Evolutionary conservation across 306 rosid species (phyloP), one percentile per base, ranked within the genome.

Genomic region (Cicer arietinum): DNA sequence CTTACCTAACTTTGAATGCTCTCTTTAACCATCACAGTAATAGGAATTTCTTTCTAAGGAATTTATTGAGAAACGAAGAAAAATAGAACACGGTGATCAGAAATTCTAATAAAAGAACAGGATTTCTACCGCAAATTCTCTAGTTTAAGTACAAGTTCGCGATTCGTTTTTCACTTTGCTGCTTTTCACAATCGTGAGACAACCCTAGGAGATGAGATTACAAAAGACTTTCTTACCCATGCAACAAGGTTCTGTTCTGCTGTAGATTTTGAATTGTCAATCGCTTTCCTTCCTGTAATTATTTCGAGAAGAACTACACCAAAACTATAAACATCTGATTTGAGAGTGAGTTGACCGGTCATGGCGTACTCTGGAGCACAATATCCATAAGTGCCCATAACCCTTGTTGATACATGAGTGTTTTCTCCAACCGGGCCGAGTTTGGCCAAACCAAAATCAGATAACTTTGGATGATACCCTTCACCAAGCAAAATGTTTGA

Each of bases 331-430:
- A 94, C 95, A 85, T 94, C 98, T 44, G 98, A 94, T 76, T 91
- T 94, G 50, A 88, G 85, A 52, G 97, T 91, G 52, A 94, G 77
- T 65, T 94, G 97, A 57, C 98, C 98, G 2, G 98, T 91, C 95
- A 89, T 94, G 39, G 92, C 98, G 76, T 94, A 94, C 77, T 91
- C 98, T 0, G 97, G 98, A 71, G 98, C 97, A 84, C 98, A 94
- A 83, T 94, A 94, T 74, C 98, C 97, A 44, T 94, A 94, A 39
- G 98, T 94, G 6, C 98, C 98, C 98, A 91, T 94, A 51, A 94
- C 96, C 84, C 98, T 87, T 6, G 98, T 94, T 35, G 97, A 94
- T 14, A 94, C 98, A 80, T 94, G 97, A 30, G 97, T 91, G 86
- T 94, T 90, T 44, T 94, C 98, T 43, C 98, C 98, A 35, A 94